Conservation (phyloP, 2,329 filamentous ascomycete genomes). For the Cercospora sojina region DNA sequence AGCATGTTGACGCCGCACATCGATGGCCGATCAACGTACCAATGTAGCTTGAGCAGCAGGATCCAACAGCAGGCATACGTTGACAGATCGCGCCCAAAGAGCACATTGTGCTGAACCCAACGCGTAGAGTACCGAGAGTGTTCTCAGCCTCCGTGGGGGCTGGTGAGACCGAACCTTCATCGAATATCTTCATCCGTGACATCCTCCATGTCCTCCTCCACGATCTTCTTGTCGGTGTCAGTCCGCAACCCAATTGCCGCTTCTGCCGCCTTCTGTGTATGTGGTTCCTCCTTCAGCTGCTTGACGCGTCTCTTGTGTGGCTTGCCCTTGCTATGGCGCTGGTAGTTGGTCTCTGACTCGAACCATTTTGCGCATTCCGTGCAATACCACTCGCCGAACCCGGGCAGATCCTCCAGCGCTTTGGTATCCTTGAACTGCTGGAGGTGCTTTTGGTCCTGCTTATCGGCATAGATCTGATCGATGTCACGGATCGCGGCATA, state of each 20-base stretch:
- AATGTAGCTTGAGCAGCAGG: not conserved
- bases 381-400: slow-evolving; percentile 82
- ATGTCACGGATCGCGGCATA: slow-evolving; percentile 65
- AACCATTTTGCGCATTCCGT: slow-evolving; percentile 95
- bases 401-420: slow-evolving; percentile 81
- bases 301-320: slow-evolving; percentile 91
- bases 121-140: not conserved
- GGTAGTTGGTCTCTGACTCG: slow-evolving; percentile 75
- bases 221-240: slow-evolving; percentile 58
- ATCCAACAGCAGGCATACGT: not conserved
- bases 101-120: not conserved
- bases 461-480: slow-evolving; percentile 85
- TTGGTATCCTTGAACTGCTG: slow-evolving; percentile 75
- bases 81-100: not conserved
- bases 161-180: slow-evolving; percentile 9
- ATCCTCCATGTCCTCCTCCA: slow-evolving; percentile 35
- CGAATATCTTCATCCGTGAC: slow-evolving; percentile 26
- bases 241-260: slow-evolving; percentile 71
- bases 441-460: slow-evolving; percentile 76
- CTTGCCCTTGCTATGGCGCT: slow-evolving; percentile 78
- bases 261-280: slow-evolving; percentile 82
- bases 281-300: slow-evolving; percentile 77
- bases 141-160: not conserved
- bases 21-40: not conserved
- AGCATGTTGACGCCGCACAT: not conserved